Base-by-base conservation (phyloP, 805 yeast genomes). In the Myxozyma monticola region DNA sequence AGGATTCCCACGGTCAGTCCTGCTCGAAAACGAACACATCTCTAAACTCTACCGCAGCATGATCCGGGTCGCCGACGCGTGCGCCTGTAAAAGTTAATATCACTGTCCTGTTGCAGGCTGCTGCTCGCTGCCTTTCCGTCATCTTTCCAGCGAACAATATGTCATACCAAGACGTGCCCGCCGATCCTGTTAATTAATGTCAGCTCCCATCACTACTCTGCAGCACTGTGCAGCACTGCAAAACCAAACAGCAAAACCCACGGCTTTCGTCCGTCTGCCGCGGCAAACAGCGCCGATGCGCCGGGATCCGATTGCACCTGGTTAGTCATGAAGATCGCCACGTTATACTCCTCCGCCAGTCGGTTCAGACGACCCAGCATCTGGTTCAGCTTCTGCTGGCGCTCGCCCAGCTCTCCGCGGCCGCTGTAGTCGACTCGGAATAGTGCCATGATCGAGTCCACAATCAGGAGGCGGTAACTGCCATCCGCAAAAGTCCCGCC, bases 231-330 rank as follows among this genome's bases (percentile, higher is more conserved):
- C n/a, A n/a, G n/a, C n/a, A n/a, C n/a, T n/a, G n/a, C n/a, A n/a
- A n/a, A n/a, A n/a, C n/a, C n/a, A n/a, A n/a, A n/a, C 37, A n/a
- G n/a, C n/a, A n/a, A 8, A 18, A 62, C 71, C 56, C 52, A 69
- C 53, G 93, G 91, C 65, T 85, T 85, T 60, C 88, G 78, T 5
- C 91, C 90, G 68, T 85, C 91, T 7, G 88, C 89, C 45, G 86
- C 76, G 26, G 84, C 88, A 77, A 85, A 85, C 20, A 82, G 70
- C 0, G 89, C 83, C 59, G 83, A 79, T 1, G 91, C 93, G 53
- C 89, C 91, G 4, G 89, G 91, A 65, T 85, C 91, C 6, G 89
- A 85, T 56, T 85, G 91, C 14, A 85, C 60, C 64, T 85, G 91
- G 60, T 85, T 85, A 1, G 83, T 79, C 70, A 85, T 77, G 46